A percentile compares a stretch with the other conserved stretches of the same genome.
Conservation (phyloP, 2,329 filamentous ascomycete genomes). For the Colletotrichum sp. region DNA sequence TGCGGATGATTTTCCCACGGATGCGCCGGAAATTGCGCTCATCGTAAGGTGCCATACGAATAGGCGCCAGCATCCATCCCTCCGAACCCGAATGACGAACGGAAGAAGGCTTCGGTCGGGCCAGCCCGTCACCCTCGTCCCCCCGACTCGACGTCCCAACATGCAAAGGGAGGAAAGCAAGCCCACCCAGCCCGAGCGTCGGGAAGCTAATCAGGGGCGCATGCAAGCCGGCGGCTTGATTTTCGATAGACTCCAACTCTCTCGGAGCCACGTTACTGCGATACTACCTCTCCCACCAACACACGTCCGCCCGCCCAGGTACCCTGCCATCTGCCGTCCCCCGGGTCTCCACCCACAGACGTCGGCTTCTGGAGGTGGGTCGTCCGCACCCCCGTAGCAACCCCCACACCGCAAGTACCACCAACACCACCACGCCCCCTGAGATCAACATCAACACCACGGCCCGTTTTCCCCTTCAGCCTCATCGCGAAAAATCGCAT, state of each 20-base stretch:
- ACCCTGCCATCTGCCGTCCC: background rate
- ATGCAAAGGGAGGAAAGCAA: background rate
- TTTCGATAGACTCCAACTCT: background rate
- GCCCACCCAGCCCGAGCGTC: background rate
- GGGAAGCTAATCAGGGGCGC: background rate
- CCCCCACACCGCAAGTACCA: constrained; percentile 7
- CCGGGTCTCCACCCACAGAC: background rate
- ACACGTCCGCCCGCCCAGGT: background rate
- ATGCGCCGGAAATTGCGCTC: background rate
- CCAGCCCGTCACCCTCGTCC: background rate
- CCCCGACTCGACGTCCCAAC: background rate
- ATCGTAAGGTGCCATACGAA: background rate
- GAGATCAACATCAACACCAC: constrained; percentile 14
- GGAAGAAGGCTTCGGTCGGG: background rate
- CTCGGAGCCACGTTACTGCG: background rate
- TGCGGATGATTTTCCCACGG: background rate
- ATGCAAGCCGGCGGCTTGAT: background rate
- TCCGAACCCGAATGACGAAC: background rate
- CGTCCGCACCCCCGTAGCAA: background rate
- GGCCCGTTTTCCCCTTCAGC: background rate
- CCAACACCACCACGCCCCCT: background rate
- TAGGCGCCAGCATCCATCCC: background rate
- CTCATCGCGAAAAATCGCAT: background rate
- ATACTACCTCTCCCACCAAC: background rate
- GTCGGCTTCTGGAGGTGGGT: background rate